Evolutionary conservation across 495 filamentous ascomycete species (phyloP).

Genomic region (Hapsidospora chrysogenum): DNA sequence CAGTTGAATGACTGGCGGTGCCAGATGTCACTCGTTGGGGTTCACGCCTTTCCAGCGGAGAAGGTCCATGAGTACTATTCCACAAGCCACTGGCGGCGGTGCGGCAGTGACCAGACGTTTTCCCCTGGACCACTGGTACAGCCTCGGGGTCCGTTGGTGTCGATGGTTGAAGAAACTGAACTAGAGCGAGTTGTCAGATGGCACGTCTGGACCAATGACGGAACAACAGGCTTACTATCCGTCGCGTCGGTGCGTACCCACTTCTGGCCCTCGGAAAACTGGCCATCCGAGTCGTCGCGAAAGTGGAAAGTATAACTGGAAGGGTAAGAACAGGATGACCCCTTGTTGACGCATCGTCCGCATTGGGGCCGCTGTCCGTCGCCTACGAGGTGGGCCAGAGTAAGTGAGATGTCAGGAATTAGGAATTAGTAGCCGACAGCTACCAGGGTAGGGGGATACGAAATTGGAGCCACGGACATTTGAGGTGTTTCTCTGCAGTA

Average conservation of each 20-base stretch:
- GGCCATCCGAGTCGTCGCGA: background rate
- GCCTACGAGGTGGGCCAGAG: background rate
- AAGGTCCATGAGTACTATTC: background rate
- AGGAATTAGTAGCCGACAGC: background rate
- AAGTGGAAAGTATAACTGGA: background rate
- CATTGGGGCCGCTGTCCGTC: slow-evolving; percentile 1
- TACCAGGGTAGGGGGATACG: background rate
- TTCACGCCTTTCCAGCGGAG: background rate
- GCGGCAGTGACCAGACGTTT: no score
- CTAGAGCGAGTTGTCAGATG: background rate
- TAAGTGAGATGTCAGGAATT: background rate
- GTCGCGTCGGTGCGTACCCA: slow-evolving; percentile 1
- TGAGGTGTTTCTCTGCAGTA: background rate
- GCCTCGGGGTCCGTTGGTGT: no score
- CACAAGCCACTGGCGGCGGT: no score
- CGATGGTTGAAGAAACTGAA: background rate
- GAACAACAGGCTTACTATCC: background rate
- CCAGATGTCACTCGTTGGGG: no score
- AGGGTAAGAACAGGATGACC: background rate
- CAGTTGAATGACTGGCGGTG: no score
- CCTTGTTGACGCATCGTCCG: background rate
- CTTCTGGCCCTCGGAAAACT: slow-evolving; percentile 1
- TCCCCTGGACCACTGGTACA: no score
- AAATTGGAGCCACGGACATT: background rate
- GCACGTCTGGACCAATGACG: background rate